phyloP scores from a whole-genome alignment of 2,329 filamentous ascomycete species.

The Cercospora sesami region DNA sequence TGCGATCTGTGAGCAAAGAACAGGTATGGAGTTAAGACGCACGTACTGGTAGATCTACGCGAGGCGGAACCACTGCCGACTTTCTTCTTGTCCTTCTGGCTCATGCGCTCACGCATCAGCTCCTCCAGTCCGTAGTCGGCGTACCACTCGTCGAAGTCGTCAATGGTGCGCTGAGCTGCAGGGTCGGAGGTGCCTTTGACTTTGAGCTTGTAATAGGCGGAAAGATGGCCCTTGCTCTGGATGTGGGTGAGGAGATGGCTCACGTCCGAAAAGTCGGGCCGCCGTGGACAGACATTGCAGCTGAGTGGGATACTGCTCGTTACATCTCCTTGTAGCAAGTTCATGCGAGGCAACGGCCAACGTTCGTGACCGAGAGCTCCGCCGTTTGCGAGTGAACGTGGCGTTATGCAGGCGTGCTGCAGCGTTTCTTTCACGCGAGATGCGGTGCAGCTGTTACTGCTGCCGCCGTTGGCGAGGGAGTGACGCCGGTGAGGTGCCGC shows the following conservation, averaged over 20 bases:
- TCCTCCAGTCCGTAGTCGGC: slow-evolving; percentile 66
- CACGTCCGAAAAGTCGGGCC: slow-evolving; percentile 80
- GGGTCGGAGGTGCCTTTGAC: slow-evolving; percentile 63
- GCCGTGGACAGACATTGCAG: slow-evolving; percentile 81
- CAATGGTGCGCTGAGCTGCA: slow-evolving; percentile 61
- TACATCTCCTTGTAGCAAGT: slow-evolving; percentile 39
- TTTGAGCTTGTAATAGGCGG: slow-evolving; percentile 78
- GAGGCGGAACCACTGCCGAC: slow-evolving; percentile 17
- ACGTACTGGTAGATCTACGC: slow-evolving; percentile 26
- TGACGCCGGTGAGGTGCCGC: slow-evolving; percentile 21
- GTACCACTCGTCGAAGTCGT: slow-evolving; percentile 78
- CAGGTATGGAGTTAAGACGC: neutral
- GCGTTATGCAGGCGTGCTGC: slow-evolving; percentile 1
- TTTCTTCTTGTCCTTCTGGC: slow-evolving; percentile 66
- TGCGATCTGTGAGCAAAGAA: slow-evolving; percentile 5
- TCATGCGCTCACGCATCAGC: slow-evolving; percentile 75
- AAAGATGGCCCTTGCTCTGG: slow-evolving; percentile 86
- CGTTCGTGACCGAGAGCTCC: neutral
- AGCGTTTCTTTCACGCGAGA: neutral
- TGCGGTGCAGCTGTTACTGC: slow-evolving; percentile 9
- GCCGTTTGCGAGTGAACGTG: slow-evolving; percentile 14
- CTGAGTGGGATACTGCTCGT: slow-evolving; percentile 61
- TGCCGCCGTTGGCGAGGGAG: slow-evolving; percentile 21
- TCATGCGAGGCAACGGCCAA: slow-evolving; percentile 26
- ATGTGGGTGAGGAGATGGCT: slow-evolving; percentile 92